Evolutionary conservation across 148 eudicot genomes (phyloP), one percentile per base, ranked within the genome.

Genomic region (Diospyros lotus): DNA sequence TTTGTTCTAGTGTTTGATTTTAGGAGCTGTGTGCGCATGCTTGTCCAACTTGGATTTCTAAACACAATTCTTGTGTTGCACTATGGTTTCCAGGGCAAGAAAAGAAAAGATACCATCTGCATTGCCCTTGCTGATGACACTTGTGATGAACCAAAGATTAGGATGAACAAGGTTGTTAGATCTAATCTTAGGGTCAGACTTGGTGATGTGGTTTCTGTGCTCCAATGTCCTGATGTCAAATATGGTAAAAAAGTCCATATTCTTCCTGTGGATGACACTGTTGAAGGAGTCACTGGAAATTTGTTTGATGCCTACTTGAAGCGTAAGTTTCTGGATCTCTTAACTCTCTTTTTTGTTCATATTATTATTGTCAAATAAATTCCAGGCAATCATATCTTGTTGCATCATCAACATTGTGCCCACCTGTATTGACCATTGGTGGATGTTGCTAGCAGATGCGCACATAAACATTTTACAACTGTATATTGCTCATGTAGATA

Each of bases 121-220:
- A 92, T 92, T 72, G 97, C 97, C 68, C 94, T 92, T 69, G 95
- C 93, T 75, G 97, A 92, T 69, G 95, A 92, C n/a, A 87, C 89
- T 3, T 90, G 94, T 75, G 97, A 92, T 73, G 91, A 84, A 51
- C 91, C 90, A 42, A 92, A 90, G 84, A 87, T 90, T 41, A 78
- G 95, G 85, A 81, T 92, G 87, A 92, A 92, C 82, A 92, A 92
- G 84, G 93, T 92, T 78, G 91, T 92, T 41, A 84, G 97, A 72
- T 82, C 82, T 50, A 92, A 92, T 76, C 77, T 92, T 68, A 87
- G 97, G 91, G 91, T 92, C 17, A 87, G 95, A 75, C 95, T 92
- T 39, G 97, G 95, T 17, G 97, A 92, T 78, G 94, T 92, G 54
- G 84, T 92, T 17, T 92, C 97, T 64, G 90, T 92, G 14, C 97